These are phyloP conservation scores for Sedum album DNA, from an alignment of 164 flowering plant genomes.

Conservation along the genomic window DNA sequence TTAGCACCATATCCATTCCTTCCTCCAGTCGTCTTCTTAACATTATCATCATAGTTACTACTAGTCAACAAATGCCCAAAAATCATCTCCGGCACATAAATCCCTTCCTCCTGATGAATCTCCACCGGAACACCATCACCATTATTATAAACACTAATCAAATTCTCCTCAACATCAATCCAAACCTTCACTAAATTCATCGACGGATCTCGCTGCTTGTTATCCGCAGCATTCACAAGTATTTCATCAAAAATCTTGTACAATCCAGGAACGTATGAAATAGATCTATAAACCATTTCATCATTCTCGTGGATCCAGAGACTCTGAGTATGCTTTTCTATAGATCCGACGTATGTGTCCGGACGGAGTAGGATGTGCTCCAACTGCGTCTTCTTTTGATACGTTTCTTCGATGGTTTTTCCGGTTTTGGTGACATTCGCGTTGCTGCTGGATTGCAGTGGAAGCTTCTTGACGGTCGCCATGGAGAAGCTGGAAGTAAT, in stretches of 20 bases:
- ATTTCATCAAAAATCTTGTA: slow-evolving; percentile 98
- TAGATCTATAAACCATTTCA: slow-evolving; percentile 47
- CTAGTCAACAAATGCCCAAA: slow-evolving; percentile 94
- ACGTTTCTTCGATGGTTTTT: slow-evolving; percentile 81
- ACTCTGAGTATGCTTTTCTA: slow-evolving; percentile 73
- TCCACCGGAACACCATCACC: slow-evolving; percentile 95
- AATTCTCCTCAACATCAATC: slow-evolving; percentile 60
- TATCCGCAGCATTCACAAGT: slow-evolving; percentile 91
- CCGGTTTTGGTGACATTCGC: slow-evolving; percentile 22
- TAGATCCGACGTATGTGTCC: slow-evolving; percentile 89
- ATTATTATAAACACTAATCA: slow-evolving; percentile 67
- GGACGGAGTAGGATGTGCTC: slow-evolving; percentile 98
- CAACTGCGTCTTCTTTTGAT: slow-evolving; percentile 94
- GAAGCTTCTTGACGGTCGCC: slow-evolving; percentile 28
- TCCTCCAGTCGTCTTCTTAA: slow-evolving; percentile 96
- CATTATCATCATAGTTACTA: slow-evolving; percentile 74
- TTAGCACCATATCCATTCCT: slow-evolving; percentile 95
- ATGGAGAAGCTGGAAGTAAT: slow-evolving; percentile 12
- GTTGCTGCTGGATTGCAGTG: slow-evolving; percentile 55
- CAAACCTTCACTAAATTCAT: slow-evolving; percentile 71
- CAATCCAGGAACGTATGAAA: slow-evolving; percentile 83
- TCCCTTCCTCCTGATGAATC: slow-evolving; percentile 86
- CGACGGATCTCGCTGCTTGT: slow-evolving; percentile 88
- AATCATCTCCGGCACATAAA: slow-evolving; percentile 94
- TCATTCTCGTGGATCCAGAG: slow-evolving; percentile 69